phyloP scores from a whole-genome alignment of 2,329 filamentous ascomycete genomes.

The Aspergillus awamori region DNA sequence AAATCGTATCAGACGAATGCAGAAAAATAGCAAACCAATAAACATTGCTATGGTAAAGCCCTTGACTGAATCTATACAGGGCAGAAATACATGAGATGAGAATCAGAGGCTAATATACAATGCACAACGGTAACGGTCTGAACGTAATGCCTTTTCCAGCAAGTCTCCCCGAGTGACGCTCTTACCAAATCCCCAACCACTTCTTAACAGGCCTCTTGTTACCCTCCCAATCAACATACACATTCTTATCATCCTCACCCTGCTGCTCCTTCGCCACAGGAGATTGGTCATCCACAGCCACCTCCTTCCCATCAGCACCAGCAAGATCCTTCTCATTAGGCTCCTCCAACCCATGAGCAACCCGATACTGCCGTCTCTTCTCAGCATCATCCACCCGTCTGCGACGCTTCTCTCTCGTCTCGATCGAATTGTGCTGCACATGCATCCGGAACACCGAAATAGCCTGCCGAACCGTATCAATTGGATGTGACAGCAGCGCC shows the following conservation, averaged over 20 bases:
- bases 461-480: conserved; percentile 66
- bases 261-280: conserved; percentile 42
- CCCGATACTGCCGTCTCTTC: conserved; percentile 82
- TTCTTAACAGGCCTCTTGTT: conserved; percentile 68
- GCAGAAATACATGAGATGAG: conserved; percentile 24
- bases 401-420: conserved; percentile 71
- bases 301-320: conserved; percentile 18
- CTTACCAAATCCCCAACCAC: conserved; percentile 81
- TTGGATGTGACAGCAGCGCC: conserved; percentile 70
- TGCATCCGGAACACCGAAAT: conserved; percentile 76
- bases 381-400: conserved; percentile 79
- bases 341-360: conserved; percentile 78
- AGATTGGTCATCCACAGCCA: conserved; percentile 41
- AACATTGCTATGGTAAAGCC: background rate
- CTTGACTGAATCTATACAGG: conserved; percentile 18
- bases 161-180: background rate
- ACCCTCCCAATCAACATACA: conserved; percentile 41
- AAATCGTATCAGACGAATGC: background rate
- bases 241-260: conserved; percentile 29
- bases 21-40: background rate
- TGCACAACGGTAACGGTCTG: background rate
- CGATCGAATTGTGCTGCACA: conserved; percentile 68
- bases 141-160: background rate
- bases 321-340: conserved; percentile 33
- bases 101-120: conserved; percentile 17